phyloP scores from a whole-genome alignment of 148 eudicot species.

The Beta vulgaris region DNA sequence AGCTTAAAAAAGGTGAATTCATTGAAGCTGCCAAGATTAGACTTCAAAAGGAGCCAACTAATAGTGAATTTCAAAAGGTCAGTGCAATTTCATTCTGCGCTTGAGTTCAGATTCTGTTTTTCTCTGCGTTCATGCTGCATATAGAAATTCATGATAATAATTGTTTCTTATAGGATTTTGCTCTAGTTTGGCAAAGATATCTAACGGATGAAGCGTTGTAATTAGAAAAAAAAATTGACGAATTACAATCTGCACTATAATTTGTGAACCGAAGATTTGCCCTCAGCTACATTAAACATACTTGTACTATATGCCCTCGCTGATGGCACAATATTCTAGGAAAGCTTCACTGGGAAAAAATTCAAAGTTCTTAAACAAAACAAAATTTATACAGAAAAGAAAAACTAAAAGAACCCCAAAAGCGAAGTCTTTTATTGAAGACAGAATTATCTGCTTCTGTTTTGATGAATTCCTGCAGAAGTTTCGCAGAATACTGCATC shows the following conservation, averaged over 20 bases:
- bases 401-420: too few species aligned
- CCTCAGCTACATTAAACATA: not conserved
- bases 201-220: not conserved
- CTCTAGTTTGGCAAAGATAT: not conserved
- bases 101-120: not conserved
- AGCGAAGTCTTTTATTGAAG: too few species aligned
- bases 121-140: not conserved
- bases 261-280: not conserved
- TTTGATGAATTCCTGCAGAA: too few species aligned
- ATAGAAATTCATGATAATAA: not conserved
- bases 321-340: not conserved
- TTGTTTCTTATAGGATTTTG: not conserved
- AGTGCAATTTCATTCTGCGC: not conserved
- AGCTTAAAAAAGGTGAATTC: constrained; percentile 71
- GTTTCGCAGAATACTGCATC: too few species aligned
- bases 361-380: too few species aligned
- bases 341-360: too few species aligned
- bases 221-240: not conserved
- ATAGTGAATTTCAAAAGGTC: constrained; percentile 68
- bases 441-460: too few species aligned
- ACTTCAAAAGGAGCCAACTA: constrained; percentile 51
- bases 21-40: constrained; percentile 69
- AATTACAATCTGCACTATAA: not conserved
- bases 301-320: not conserved
- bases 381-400: too few species aligned